Evolutionary conservation across 2,329 filamentous ascomycete species (phyloP).

Genomic region (Harringtonia aguacate): DNA sequence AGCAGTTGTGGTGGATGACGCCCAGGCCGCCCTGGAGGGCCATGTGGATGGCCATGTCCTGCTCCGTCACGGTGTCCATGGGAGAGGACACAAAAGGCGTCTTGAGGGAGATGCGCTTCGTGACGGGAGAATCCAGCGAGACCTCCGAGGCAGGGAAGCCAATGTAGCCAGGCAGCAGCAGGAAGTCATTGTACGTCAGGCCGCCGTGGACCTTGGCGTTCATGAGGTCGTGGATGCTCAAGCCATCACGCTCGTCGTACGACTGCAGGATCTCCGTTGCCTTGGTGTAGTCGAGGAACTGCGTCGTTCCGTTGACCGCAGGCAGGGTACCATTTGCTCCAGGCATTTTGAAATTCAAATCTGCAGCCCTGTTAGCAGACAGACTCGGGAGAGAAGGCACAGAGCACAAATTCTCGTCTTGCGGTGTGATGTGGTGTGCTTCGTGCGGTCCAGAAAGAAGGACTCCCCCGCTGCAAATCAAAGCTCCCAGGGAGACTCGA

Average conservation of each 20-base stretch:
- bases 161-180: slow-evolving; percentile 93
- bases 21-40: slow-evolving; percentile 78
- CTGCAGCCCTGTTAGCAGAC: background rate
- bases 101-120: slow-evolving; percentile 92
- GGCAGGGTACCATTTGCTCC: slow-evolving; percentile 54
- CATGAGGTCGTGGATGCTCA: slow-evolving; percentile 76
- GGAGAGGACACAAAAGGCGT: slow-evolving; percentile 94
- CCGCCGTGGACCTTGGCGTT: slow-evolving; percentile 88
- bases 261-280: slow-evolving; percentile 75
- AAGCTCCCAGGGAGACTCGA: too few relatives aligned
- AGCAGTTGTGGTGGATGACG: slow-evolving; percentile 99
- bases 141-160: slow-evolving; percentile 92
- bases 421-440: too few relatives aligned
- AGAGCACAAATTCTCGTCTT: too few relatives aligned
- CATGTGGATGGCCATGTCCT: slow-evolving; percentile 99
- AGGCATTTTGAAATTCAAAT: slow-evolving; percentile 48
- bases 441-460: too few relatives aligned
- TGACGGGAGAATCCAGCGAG: slow-evolving; percentile 78
- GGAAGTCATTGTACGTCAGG: slow-evolving; percentile 97
- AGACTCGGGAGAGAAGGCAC: too few relatives aligned
- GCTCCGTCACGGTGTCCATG: slow-evolving; percentile 99
- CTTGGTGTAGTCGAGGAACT: slow-evolving; percentile 61
- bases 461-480: too few relatives aligned
- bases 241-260: slow-evolving; percentile 73
- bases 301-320: slow-evolving; percentile 38